phyloP scores from a whole-genome alignment of 768 basidiomycete species.

The Boletus eberwhitei region DNA sequence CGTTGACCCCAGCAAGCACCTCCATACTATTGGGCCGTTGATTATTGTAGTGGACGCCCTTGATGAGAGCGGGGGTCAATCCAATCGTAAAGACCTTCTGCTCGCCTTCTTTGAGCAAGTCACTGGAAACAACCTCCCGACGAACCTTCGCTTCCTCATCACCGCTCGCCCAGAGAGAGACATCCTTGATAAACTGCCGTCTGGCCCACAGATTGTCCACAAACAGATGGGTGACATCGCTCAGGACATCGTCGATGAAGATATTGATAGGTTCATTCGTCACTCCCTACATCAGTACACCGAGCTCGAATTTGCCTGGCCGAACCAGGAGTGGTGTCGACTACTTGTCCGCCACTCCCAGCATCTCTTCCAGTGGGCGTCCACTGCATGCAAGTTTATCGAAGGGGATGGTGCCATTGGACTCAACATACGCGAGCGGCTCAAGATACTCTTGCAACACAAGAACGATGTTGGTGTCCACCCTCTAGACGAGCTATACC shows the following conservation, averaged over 20 bases:
- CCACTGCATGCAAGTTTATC: conserved; percentile 28
- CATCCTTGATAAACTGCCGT: conserved; percentile 9
- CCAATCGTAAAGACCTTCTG: conserved; percentile 22
- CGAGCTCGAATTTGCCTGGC: conserved; percentile 17
- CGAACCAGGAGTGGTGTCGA: conserved; percentile 20
- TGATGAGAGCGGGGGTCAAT: conserved; percentile 25
- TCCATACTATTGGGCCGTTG: conserved; percentile 30
- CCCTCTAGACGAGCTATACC: conserved; percentile 20
- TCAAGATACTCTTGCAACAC: conserved; percentile 9
- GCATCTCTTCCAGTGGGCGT: conserved; percentile 35
- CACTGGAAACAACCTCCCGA: conserved; percentile 13
- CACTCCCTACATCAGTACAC: conserved; percentile 8
- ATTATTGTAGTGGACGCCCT: conserved; percentile 36
- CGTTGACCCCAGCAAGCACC: conserved; percentile 20
- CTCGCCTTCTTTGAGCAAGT: conserved; percentile 11
- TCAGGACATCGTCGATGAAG: conserved; percentile 10
- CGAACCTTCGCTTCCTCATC: conserved; percentile 24
- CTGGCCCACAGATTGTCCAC: conserved; percentile 9
- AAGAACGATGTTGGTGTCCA: background rate
- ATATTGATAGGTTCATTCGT: conserved; percentile 14
- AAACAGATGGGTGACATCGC: conserved; percentile 13
- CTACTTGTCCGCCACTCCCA: conserved; percentile 24
- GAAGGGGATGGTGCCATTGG: conserved; percentile 18
- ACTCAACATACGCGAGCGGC: conserved; percentile 8
- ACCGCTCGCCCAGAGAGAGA: conserved; percentile 29